phyloP scores from a whole-genome alignment of 306 rosid species.

The Prunus mira region DNA sequence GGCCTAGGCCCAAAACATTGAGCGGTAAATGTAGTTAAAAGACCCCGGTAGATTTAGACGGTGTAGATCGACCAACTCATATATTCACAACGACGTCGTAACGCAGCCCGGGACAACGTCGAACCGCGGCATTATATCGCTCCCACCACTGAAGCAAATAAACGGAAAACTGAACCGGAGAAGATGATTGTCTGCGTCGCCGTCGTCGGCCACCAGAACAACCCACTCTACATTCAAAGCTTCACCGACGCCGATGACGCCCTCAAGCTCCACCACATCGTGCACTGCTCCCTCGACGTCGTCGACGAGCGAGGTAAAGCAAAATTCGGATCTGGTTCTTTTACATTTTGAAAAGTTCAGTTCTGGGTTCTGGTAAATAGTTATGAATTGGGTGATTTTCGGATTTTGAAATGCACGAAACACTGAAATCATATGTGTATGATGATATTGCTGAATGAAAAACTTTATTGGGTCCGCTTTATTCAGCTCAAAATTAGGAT shows the following conservation, averaged over 20 bases:
- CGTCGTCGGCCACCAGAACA: constrained; percentile 98
- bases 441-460: background rate
- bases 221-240: constrained; percentile 91
- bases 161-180: constrained; percentile 7
- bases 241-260: constrained; percentile 97
- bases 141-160: background rate
- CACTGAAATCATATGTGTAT: background rate
- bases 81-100: background rate
- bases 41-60: background rate
- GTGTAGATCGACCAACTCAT: background rate
- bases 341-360: background rate
- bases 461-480: background rate
- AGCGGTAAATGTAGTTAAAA: background rate
- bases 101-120: background rate
- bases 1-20: background rate
- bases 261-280: constrained; percentile 95
- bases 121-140: background rate
- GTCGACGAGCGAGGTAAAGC: constrained; percentile 84
- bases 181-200: constrained; percentile 96
- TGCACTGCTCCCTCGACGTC: constrained; percentile 94
- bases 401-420: background rate
- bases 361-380: background rate
- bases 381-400: background rate
- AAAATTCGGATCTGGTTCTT: constrained; percentile 9
- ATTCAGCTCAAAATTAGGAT: background rate